Evolutionary conservation across 2,329 filamentous ascomycete species (phyloP).

Genomic region (Alternaria alternata): DNA sequence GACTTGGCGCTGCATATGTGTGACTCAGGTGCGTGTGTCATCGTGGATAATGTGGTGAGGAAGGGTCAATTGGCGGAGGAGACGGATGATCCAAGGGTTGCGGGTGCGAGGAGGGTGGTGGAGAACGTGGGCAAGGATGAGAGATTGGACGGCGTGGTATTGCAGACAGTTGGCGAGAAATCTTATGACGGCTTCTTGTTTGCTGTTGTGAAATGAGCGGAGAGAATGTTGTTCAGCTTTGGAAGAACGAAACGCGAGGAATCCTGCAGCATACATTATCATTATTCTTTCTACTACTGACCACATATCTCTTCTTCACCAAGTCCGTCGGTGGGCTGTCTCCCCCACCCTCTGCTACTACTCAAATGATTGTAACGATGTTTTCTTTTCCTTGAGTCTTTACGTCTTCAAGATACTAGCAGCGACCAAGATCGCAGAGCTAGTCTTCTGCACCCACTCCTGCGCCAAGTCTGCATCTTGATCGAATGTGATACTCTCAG

Average conservation of each 20-base stretch:
- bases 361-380: not conserved
- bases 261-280: conserved; percentile 5
- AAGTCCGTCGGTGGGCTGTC: not conserved
- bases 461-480: conserved; percentile 39
- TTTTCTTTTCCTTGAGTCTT: not conserved
- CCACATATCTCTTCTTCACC: not conserved
- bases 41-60: conserved; percentile 62
- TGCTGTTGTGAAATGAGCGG: conserved; percentile 47
- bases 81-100: conserved; percentile 33
- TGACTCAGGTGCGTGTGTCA: conserved; percentile 53
- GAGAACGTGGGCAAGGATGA: conserved; percentile 55
- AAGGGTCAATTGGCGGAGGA: conserved; percentile 49
- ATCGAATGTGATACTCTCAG: conserved; percentile 48
- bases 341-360: not conserved
- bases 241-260: not conserved
- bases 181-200: conserved; percentile 58
- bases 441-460: conserved; percentile 49
- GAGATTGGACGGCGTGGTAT: conserved; percentile 53
- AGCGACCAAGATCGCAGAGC: conserved; percentile 42
- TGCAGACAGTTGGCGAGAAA: conserved; percentile 60
- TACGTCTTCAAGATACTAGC: conserved; percentile 46
- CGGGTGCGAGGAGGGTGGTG: conserved; percentile 51
- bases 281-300: conserved; percentile 2
- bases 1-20: conserved; percentile 55
- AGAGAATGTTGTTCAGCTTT: not conserved